Conservation (phyloP, 768 basidiomycete species). For the Tulasnella calospora region DNA sequence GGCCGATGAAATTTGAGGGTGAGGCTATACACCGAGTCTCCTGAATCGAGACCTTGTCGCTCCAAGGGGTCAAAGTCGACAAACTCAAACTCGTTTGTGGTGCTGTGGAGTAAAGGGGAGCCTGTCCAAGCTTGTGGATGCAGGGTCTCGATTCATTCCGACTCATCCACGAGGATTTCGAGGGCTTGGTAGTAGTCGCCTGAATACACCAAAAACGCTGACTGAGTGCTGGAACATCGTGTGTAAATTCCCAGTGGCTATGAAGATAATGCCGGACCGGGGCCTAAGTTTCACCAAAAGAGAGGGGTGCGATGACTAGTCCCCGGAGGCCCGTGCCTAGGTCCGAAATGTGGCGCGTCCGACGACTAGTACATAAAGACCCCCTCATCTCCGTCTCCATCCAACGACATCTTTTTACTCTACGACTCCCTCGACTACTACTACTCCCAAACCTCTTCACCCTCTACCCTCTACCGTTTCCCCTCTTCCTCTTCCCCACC, state of each 20-base stretch:
- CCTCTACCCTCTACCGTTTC: neutral
- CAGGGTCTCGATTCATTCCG: neutral
- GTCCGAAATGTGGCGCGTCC: neutral
- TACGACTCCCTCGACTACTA: neutral
- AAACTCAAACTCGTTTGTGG: neutral
- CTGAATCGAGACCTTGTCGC: neutral
- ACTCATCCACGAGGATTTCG: neutral
- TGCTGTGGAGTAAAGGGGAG: neutral
- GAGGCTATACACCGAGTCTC: neutral
- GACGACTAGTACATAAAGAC: slow-evolving; percentile 5
- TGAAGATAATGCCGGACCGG: neutral
- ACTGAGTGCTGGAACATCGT: neutral
- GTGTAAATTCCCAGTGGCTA: slow-evolving; percentile 5
- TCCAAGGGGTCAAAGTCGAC: neutral
- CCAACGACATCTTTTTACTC: neutral
- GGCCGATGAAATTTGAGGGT: neutral
- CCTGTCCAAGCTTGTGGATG: neutral
- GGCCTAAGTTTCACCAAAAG: neutral
- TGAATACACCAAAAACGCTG: slow-evolving; percentile 3
- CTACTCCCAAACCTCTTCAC: neutral
- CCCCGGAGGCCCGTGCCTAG: slow-evolving; percentile 2
- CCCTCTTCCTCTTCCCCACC: neutral
- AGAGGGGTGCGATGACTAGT: neutral
- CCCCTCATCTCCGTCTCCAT: neutral
- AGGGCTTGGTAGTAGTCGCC: neutral